phyloP scores from a whole-genome alignment of 176 grass and related monocot species.

The Hordeum marinum region DNA sequence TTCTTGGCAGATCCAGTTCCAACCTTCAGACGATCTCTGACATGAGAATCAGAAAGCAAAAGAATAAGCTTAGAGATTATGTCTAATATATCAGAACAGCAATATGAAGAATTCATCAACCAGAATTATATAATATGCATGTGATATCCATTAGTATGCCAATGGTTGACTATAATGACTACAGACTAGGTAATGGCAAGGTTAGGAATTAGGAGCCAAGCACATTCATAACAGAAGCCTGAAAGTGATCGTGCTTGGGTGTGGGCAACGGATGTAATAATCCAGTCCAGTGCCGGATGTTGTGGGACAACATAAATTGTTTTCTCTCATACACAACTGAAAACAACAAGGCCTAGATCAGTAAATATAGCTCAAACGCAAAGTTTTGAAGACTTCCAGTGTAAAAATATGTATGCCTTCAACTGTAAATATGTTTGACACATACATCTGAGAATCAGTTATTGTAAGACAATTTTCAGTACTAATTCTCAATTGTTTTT shows the following conservation, averaged over 20 bases:
- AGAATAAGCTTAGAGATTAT: neutral
- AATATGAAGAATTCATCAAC: neutral
- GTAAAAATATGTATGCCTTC: neutral
- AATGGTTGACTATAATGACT: neutral
- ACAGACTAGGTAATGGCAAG: neutral
- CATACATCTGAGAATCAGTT: neutral
- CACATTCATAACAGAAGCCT: neutral
- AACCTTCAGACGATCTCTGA: slow-evolving; percentile 48
- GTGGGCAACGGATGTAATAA: neutral
- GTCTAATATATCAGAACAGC: neutral
- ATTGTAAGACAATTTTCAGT: neutral
- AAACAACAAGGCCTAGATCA: neutral
- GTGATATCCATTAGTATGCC: neutral
- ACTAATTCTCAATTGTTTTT: neutral
- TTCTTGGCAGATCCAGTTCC: slow-evolving; percentile 44
- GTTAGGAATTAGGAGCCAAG: neutral
- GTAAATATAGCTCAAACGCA: neutral
- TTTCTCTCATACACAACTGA: neutral
- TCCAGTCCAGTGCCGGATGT: neutral
- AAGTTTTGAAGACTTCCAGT: neutral
- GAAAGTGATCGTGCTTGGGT: neutral
- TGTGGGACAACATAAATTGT: neutral
- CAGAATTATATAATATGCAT: neutral
- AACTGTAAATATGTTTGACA: neutral
- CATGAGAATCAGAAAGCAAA: slow-evolving; percentile 14